Evolutionary conservation across 2,329 filamentous ascomycete species (phyloP), one percentile per base, ranked within the genome.

Genomic region (Paraphoma chrysanthemicola): DNA sequence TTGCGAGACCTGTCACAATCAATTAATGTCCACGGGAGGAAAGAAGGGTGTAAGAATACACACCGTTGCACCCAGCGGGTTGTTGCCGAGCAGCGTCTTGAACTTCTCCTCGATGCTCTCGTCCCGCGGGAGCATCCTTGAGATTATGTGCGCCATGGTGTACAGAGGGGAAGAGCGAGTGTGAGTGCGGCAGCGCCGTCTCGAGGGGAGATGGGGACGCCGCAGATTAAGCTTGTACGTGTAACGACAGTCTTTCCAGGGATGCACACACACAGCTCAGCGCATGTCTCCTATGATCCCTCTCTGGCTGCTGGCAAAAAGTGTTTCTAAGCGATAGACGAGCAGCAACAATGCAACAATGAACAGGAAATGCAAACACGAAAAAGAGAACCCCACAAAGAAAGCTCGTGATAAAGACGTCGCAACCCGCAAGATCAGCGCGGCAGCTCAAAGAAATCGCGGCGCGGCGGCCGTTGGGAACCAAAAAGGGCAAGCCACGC

Each of bases 1-100:
- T 60, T 80, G 70, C 67, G 81, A 78, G 58, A 87, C 80, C 85
- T 88, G 66, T 47, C 29, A 3, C 1, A 30, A 63, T 73, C 48
- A 74, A 67, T 44, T 9, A 9, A 5, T 9, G 30, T 6, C 39
- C 18, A n/a, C 8, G 17, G 31, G 23, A 31, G 10, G 4, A 7
- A 31, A 23, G n/a, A 51, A 29, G n/a, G 23, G 50, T 42, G 23
- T 16, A 23, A 51, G 17, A 23, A 30, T 33, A 49, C 65, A 12
- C 65, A 72, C 73, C 54, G 57, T 29, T 16, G 60, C 56, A 28
- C 66, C 66, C 46, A 76, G 60, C 6, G 72, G 71, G 50, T 76
- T 65, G n/a, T 71, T 59, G 12, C 51, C 53, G 63, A 76, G 64
- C 33, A 75, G 62, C 10, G 64, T 38, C 53, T 73, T 55, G 48